Evolutionary conservation across 129 eudicot species (phyloP), one percentile per base, ranked within the genome.

Genomic region (Artemisia tridentata): DNA sequence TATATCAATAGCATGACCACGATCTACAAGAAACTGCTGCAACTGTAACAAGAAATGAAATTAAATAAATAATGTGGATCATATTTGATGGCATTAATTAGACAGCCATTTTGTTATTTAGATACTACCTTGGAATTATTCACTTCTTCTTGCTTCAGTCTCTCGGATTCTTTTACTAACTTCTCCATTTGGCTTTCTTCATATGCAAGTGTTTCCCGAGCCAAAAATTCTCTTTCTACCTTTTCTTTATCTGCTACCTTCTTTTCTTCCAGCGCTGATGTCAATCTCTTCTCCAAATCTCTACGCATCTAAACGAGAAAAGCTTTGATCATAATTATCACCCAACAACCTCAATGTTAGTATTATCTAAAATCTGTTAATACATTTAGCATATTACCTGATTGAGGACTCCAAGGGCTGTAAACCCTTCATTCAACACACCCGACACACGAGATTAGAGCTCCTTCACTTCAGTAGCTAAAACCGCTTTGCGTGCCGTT

Each of bases 401-500:
- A 65, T 86, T 81, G 76, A 88, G 84, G 78, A 72, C 66, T 17
- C 73, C 74, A 69, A 88, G 86, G 47, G 92, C 81, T 59, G 67
- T 80, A 68, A 82, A 87, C 72, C 85, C 84, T 60, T 84, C 83
- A 55, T 86, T 84, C 48, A 95, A 80, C 70, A 88, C 64, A 71
- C 73, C 58, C 41, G 64, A 80, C 67, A 84, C 73, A 19, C 86
- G 97, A 80, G 89, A 64, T 64, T 84, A 88, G 65, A 91, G 90
- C 86, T 81, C 91, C 76, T 75, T 85, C 68, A 84, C 75, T 76
- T 91, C 88, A 17, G 96, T 86, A 20, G 81, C 77, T n/a, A 91
- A 64, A 61, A 84, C 72, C n/a, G 91, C 84, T 75, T 78, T 91
- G 43, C 84, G 96, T 38, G 83, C 90, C 51, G 80, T 78, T 16